Conservation (phyloP, 2,329 filamentous ascomycete species). For the Aspergillus tanneri region DNA sequence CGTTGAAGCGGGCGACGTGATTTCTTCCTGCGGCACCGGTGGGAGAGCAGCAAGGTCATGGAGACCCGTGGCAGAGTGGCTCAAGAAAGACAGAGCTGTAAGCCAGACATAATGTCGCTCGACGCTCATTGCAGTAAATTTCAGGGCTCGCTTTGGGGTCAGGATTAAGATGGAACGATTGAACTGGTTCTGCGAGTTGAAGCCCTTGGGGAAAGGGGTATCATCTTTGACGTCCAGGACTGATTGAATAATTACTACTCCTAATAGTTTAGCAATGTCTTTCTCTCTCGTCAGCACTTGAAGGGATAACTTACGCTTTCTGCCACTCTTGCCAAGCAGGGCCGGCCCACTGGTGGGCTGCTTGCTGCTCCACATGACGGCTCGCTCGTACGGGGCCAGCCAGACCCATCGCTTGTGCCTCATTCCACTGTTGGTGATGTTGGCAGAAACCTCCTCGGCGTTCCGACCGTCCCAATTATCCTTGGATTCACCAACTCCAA, state of each 20-base stretch:
- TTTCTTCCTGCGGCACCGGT: constrained; percentile 50
- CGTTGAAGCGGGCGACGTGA: constrained; percentile 44
- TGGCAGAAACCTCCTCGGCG: constrained; percentile 68
- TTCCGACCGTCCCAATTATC: constrained; percentile 55
- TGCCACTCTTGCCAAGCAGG: constrained; percentile 87
- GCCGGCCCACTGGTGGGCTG: constrained; percentile 86
- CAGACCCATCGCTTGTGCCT: constrained; percentile 97
- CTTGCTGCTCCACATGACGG: constrained; percentile 98
- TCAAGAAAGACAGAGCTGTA: constrained; percentile 89
- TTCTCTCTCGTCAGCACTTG: constrained; percentile 5
- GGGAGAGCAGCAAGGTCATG: constrained; percentile 67
- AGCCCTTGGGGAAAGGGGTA: constrained; percentile 75
- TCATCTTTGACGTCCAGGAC: constrained; percentile 96
- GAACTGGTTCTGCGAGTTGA: constrained; percentile 60
- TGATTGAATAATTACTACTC: constrained; percentile 83
- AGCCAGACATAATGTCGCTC: constrained; percentile 96
- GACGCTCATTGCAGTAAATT: constrained; percentile 80
- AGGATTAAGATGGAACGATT: constrained; percentile 93
- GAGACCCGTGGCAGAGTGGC: constrained; percentile 79
- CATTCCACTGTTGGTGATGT: constrained; percentile 63
- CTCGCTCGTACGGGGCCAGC: constrained; percentile 92
- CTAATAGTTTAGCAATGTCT: constrained; percentile 9
- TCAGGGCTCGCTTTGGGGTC: constrained; percentile 87
- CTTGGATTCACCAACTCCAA: constrained; percentile 63
- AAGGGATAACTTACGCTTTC: constrained; percentile 71